Evolutionary conservation across 768 basidiomycete genomes (phyloP).

Genomic region (Kwoniella sp.): DNA sequence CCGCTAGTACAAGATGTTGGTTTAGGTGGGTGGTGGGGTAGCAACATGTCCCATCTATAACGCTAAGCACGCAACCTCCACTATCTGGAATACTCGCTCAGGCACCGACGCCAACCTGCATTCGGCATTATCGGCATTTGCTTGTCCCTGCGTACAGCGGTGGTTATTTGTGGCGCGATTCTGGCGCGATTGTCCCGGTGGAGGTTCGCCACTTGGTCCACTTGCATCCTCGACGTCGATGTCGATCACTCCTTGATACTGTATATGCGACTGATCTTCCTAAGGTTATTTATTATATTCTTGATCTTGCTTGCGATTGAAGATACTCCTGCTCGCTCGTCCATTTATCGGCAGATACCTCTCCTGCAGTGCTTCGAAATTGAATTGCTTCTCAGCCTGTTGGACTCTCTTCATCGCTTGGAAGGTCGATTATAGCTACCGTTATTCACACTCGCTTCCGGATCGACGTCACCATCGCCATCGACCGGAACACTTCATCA

Average conservation of each 20-base stretch:
- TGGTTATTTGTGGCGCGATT: slow-evolving; percentile 2
- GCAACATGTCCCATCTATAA: background rate
- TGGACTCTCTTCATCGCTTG: too few relatives aligned
- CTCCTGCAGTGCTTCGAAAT: too few relatives aligned
- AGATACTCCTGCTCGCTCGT: too few relatives aligned
- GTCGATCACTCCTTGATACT: slow-evolving; percentile 10
- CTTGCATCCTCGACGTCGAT: background rate
- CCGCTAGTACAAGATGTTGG: background rate
- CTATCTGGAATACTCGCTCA: slow-evolving; percentile 19
- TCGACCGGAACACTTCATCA: background rate
- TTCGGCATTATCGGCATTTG: slow-evolving; percentile 11
- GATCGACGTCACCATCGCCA: background rate
- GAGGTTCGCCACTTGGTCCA: slow-evolving; percentile 20
- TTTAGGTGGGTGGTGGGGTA: background rate
- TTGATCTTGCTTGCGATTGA: too few relatives aligned
- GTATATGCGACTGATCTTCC: slow-evolving; percentile 13
- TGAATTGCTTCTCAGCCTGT: too few relatives aligned
- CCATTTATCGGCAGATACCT: too few relatives aligned
- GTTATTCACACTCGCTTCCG: too few relatives aligned
- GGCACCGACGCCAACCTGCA: background rate
- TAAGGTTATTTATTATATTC: background rate
- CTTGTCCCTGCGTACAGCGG: background rate
- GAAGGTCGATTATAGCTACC: too few relatives aligned
- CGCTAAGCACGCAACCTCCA: slow-evolving; percentile 18
- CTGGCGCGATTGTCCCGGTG: background rate